A percentile compares a stretch with the other conserved stretches of the same genome.
These are phyloP conservation scores for Aspergillus hiratsukae DNA, from an alignment of 2,329 filamentous ascomycete genomes.

Conservation along the genomic window DNA sequence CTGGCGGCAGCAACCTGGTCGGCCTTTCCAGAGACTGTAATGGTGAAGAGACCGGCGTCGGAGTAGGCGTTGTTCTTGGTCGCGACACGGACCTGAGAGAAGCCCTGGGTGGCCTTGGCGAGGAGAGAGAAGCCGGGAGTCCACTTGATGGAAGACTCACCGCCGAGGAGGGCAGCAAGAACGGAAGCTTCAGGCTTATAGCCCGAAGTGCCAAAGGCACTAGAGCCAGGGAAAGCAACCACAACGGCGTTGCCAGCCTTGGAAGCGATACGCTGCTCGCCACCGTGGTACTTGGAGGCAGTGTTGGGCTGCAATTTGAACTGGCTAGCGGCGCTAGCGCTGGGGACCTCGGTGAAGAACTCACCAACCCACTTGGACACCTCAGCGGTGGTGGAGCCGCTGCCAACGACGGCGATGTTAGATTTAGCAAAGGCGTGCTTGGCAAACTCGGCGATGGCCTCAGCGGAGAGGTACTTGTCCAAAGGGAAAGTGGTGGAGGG, in stretches of 20 bases:
- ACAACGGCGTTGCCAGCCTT: conserved; percentile 75
- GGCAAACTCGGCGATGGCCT: conserved; percentile 71
- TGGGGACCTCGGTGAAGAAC: conserved; percentile 75
- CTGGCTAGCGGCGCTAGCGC: conserved; percentile 45
- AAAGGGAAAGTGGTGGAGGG: conserved; percentile 67
- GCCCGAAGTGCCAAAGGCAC: conserved; percentile 62
- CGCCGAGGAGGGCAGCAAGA: conserved; percentile 82
- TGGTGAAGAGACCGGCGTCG: conserved; percentile 83
- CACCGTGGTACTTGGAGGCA: conserved; percentile 84
- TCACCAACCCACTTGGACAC: conserved; percentile 86
- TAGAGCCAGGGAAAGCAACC: conserved; percentile 87
- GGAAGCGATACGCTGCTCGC: conserved; percentile 84
- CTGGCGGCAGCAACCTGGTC: conserved; percentile 68
- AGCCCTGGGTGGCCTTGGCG: conserved; percentile 67
- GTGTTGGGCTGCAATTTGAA: conserved; percentile 55
- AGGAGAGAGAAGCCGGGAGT: conserved; percentile 87
- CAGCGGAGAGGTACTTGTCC: conserved; percentile 74
- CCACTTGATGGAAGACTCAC: conserved; percentile 92
- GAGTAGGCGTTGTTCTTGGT: conserved; percentile 84
- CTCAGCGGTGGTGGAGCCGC: conserved; percentile 71
- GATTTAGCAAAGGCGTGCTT: conserved; percentile 76
- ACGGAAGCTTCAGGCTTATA: conserved; percentile 90
- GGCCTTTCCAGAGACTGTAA: conserved; percentile 74
- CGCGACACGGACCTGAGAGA: conserved; percentile 62
- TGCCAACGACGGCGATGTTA: conserved; percentile 88